Evolutionary conservation across 2,329 filamentous ascomycete genomes (phyloP).

Genomic region (Colletotrichum destructivum): DNA sequence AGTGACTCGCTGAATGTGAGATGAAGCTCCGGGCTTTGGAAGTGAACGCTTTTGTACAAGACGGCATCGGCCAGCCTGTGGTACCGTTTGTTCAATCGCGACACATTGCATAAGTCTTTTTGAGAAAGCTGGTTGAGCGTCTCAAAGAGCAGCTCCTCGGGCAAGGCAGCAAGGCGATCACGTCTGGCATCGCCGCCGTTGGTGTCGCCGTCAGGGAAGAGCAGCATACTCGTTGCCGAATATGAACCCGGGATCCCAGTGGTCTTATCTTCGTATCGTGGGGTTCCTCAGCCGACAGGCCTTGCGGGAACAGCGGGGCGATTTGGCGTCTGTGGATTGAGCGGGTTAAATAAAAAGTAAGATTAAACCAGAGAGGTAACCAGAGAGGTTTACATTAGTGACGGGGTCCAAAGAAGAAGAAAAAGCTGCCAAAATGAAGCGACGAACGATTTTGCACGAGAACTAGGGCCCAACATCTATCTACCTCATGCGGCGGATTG

Average conservation of each 20-base stretch:
- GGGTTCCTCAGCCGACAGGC: constrained; percentile 14
- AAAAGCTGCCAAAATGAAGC: not conserved
- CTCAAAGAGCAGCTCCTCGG: constrained; percentile 59
- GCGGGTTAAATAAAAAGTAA: not conserved
- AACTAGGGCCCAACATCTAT: not conserved
- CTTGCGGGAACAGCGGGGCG: constrained; percentile 22
- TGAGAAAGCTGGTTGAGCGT: constrained; percentile 50
- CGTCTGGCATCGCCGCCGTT: constrained; percentile 7
- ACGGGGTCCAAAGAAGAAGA: not conserved
- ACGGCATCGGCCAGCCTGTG: constrained; percentile 63
- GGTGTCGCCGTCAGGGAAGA: constrained; percentile 14
- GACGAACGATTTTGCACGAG: not conserved
- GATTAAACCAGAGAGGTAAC: not conserved
- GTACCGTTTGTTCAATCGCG: constrained; percentile 58
- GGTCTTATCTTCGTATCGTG: constrained; percentile 25
- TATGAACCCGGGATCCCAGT: not conserved
- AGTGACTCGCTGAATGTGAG: constrained; percentile 65
- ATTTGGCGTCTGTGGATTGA: not conserved
- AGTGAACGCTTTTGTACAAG: constrained; percentile 63
- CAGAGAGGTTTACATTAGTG: not conserved
- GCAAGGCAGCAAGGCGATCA: constrained; percentile 36
- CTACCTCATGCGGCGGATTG: not conserved
- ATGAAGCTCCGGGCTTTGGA: constrained; percentile 63
- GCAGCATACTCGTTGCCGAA: constrained; percentile 15
- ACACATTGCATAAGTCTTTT: constrained; percentile 60